These are phyloP conservation scores for Fusarium falciforme DNA, from an alignment of 2,329 filamentous ascomycete species.

Conservation along the genomic window DNA sequence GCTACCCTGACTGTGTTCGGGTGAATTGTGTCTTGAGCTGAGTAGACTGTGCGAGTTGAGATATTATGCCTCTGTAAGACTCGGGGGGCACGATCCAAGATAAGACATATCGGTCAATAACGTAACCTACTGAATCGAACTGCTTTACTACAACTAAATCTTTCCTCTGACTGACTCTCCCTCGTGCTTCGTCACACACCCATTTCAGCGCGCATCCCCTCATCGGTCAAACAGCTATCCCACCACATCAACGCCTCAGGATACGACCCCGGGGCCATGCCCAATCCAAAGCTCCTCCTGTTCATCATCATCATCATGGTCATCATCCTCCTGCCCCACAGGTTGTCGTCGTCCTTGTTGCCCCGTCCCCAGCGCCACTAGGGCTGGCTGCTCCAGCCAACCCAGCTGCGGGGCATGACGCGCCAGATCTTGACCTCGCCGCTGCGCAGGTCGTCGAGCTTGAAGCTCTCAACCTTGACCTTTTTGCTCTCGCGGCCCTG, in stretches of 20 bases:
- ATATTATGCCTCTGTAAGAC: slow-evolving; percentile 5
- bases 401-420: slow-evolving; percentile 91
- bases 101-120: slow-evolving; percentile 43
- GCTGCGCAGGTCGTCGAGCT: slow-evolving; percentile 89
- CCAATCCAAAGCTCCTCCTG: slow-evolving; percentile 20
- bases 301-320: slow-evolving; percentile 29
- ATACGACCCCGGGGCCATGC: slow-evolving; percentile 18
- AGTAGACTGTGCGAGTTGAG: slow-evolving; percentile 15
- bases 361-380: slow-evolving; percentile 54
- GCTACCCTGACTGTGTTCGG: slow-evolving; percentile 6
- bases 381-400: slow-evolving; percentile 81
- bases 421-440: slow-evolving; percentile 98
- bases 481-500: slow-evolving; percentile 95
- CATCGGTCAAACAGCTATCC: slow-evolving; percentile 15
- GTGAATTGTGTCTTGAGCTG: slow-evolving; percentile 11
- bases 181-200: slow-evolving; percentile 15
- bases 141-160: slow-evolving; percentile 44
- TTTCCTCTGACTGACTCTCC: slow-evolving; percentile 11
- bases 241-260: slow-evolving; percentile 27
- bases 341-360: slow-evolving; percentile 21
- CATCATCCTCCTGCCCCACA: slow-evolving; percentile 18
- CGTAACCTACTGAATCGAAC: slow-evolving; percentile 46
- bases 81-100: slow-evolving; percentile 12
- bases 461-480: slow-evolving; percentile 93
- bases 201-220: not conserved